Evolutionary conservation across 2,329 filamentous ascomycete genomes (phyloP), one percentile per base, ranked within the genome.

Genomic region (Fusarium luffae): DNA sequence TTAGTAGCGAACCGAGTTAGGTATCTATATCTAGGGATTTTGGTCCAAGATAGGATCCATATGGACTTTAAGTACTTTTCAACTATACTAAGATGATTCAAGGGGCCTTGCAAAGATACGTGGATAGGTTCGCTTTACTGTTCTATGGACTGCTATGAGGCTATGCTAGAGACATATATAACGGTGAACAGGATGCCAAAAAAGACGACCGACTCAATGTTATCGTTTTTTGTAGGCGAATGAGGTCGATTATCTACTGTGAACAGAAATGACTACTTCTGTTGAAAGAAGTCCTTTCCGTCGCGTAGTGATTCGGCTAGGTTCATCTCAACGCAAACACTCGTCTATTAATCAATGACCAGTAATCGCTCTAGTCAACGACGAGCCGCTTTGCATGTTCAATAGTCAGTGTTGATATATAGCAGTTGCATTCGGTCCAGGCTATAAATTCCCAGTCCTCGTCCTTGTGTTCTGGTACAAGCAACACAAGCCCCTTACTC

Each of bases 81-180:
- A 9, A 18, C 23, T n/a, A 56, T 47, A 21, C 4, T 41, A 13
- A 12, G 9, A 41, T 72, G 63, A 72, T 62, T 72, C 61, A 68
- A 52, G 16, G 44, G 10, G 9, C 5, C 4, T 14, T 16, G 1
- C 5, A 10, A 14, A 25, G 11, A 44, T 43, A 9, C 9, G 25
- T 52, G 28, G n/a, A 27, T 13, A 32, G 8, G 34, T 40, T 2
- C 14, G n/a, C 10, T 37, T 13, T 40, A 4, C n/a, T 40, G 50
- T 19, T 28, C 28, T 16, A 21, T n/a, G 30, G 16, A 14, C 18
- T 44, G 2, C 41, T 41, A 37, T 40, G 40, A 27, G 34, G 34
- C 49, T 25, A 18, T 32, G 9, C 34, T 5, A 18, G 21, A 7
- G 11, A 16, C n/a, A 43, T 19, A 54, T 51, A 41, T 19, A 28